Evolutionary conservation across 495 filamentous ascomycete species (phyloP).

Genomic region (Xanthoparmelia taractica): DNA sequence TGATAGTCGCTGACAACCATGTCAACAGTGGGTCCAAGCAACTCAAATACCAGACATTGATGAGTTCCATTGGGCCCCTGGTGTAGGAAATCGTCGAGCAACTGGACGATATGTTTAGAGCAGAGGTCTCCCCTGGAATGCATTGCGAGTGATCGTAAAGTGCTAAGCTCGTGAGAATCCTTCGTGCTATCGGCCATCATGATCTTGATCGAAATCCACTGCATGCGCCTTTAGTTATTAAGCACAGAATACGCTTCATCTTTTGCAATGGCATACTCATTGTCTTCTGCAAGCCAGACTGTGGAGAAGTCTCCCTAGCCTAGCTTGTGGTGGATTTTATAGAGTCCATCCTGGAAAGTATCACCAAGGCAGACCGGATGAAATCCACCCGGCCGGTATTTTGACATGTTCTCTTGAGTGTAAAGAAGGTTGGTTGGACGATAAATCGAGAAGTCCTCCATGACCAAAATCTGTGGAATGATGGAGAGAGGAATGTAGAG

Average conservation of each 20-base stretch:
- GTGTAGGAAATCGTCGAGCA: constrained; percentile 36
- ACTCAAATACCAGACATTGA: constrained; percentile 40
- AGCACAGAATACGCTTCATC: not conserved
- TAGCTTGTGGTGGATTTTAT: constrained; percentile 43
- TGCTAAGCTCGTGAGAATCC: not conserved
- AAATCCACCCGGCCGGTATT: constrained; percentile 36
- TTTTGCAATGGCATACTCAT: constrained; percentile 14
- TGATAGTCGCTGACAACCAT: constrained; percentile 16
- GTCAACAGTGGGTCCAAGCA: constrained; percentile 35
- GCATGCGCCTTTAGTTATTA: constrained; percentile 5
- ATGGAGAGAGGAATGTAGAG: no score
- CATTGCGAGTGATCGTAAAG: constrained; percentile 4
- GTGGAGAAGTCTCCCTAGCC: constrained; percentile 44
- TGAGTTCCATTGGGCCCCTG: constrained; percentile 39
- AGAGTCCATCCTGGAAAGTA: constrained; percentile 33
- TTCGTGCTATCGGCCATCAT: constrained; percentile 1
- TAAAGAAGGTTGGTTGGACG: not conserved
- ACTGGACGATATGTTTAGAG: constrained; percentile 27
- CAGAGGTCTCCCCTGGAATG: constrained; percentile 14
- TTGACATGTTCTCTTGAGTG: constrained; percentile 3
- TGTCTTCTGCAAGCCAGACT: constrained; percentile 43
- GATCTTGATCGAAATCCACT: constrained; percentile 13
- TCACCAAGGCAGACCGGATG: constrained; percentile 40
- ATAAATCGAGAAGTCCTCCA: not conserved
- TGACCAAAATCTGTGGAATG: no score